Conservation (phyloP, 352 stramenopile genomes). For the Phytopythium oedochilum region DNA sequence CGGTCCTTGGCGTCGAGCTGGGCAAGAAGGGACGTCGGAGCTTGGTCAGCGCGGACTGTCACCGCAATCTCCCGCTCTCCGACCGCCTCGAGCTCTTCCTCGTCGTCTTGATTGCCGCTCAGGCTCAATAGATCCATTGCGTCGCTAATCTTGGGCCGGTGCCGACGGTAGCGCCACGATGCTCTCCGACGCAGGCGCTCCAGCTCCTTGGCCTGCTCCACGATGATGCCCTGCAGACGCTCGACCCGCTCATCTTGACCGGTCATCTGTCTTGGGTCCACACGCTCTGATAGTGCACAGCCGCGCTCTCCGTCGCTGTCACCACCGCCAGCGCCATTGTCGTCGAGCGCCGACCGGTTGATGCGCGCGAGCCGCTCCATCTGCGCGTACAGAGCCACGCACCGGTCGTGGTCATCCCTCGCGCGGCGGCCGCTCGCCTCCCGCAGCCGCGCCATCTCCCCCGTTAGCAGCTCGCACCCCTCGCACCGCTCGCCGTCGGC, state of each 20-base stretch:
- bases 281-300: too few species aligned
- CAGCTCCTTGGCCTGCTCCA: conserved; percentile 35
- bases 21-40: conserved; percentile 35
- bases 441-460: conserved; percentile 14
- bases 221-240: conserved; percentile 27
- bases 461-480: conserved; percentile 8
- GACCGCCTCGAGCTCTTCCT: not conserved
- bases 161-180: not conserved
- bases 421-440: conserved; percentile 17
- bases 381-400: conserved; percentile 35
- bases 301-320: not conserved
- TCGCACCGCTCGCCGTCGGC: conserved; percentile 3
- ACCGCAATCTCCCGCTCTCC: not conserved
- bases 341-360: conserved; percentile 9
- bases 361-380: conserved; percentile 38
- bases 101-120: conserved; percentile 9
- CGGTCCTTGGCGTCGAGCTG: conserved; percentile 29
- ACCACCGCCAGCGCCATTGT: not conserved
- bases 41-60: conserved; percentile 9
- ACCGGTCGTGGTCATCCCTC: conserved; percentile 26
- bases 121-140: too few species aligned
- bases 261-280: too few species aligned
- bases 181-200: conserved; percentile 13
- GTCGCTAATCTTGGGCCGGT: not conserved
- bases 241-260: too few species aligned